These are phyloP conservation scores for Stephania yunnanensis DNA, from an alignment of 164 flowering plant genomes.

Conservation along the genomic window DNA sequence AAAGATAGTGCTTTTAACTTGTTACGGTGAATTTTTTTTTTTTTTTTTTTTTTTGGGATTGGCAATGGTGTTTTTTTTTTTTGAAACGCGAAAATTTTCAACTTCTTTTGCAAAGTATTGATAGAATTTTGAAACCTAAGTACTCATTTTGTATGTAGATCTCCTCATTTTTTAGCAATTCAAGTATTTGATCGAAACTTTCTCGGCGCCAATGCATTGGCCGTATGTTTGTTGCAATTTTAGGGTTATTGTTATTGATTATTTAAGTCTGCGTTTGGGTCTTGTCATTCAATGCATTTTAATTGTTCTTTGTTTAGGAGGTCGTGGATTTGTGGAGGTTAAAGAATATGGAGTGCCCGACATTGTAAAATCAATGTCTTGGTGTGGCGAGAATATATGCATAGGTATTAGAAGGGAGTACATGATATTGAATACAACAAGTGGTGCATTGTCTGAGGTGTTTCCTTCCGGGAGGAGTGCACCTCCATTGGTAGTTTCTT, in stretches of 20 bases:
- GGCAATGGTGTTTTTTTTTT: background rate
- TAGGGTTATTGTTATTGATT: background rate
- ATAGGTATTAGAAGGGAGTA: slow-evolving; percentile 80
- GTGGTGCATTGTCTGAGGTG: slow-evolving; percentile 72
- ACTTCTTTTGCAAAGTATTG: background rate
- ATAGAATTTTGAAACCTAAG: background rate
- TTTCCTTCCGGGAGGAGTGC: slow-evolving; percentile 93
- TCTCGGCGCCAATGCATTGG: background rate
- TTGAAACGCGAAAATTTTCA: background rate
- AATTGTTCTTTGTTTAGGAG: slow-evolving; percentile 39
- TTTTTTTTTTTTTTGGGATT: background rate
- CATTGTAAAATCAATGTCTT: slow-evolving; percentile 81
- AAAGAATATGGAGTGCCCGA: slow-evolving; percentile 94
- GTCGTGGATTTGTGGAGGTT: slow-evolving; percentile 94
- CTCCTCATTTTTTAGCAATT: background rate
- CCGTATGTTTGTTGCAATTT: background rate
- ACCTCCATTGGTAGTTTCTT: slow-evolving; percentile 78
- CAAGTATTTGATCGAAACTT: background rate
- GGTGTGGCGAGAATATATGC: slow-evolving; percentile 99
- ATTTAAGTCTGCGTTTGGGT: background rate
- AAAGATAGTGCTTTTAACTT: background rate
- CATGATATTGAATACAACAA: slow-evolving; percentile 63
- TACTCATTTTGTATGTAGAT: background rate
- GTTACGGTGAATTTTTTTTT: background rate
- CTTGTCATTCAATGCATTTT: background rate